Percentiles rank a stretch among this genome's conserved stretches.
Conservation (phyloP, 345 rosid genomes). For the Zanthoxylum bungeanum region DNA sequence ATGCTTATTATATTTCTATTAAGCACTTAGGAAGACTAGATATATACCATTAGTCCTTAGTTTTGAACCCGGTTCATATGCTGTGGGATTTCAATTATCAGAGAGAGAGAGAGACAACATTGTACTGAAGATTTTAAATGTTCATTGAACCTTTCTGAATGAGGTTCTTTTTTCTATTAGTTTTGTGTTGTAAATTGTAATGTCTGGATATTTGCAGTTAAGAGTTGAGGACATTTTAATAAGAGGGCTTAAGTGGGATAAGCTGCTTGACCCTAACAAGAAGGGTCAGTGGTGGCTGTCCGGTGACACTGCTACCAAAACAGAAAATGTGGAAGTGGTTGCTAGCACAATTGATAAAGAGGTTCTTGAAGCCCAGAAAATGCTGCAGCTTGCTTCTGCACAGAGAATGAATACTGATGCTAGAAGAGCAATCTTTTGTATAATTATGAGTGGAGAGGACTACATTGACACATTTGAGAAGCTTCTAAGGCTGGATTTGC, state of each 20-base stretch:
- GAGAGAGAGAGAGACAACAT: background rate
- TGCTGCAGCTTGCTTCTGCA: slow-evolving; percentile 89
- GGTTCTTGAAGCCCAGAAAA: slow-evolving; percentile 71
- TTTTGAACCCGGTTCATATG: background rate
- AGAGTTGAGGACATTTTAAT: slow-evolving; percentile 63
- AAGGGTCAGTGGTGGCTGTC: slow-evolving; percentile 98
- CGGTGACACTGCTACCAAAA: slow-evolving; percentile 38
- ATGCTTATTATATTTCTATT: background rate
- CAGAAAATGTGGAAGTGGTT: slow-evolving; percentile 53
- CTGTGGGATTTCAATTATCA: background rate
- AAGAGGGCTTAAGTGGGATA: slow-evolving; percentile 88
- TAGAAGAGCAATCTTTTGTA: slow-evolving; percentile 88
- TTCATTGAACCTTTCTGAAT: background rate
- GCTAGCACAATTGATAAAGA: slow-evolving; percentile 87
- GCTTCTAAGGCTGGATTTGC: slow-evolving; percentile 76
- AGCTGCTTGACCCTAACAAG: slow-evolving; percentile 79
- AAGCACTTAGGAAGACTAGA: background rate
- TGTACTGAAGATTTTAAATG: background rate
- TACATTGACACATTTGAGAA: slow-evolving; percentile 90
- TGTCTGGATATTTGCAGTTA: slow-evolving; percentile 39
- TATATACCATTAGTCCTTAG: background rate
- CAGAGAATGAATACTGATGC: slow-evolving; percentile 95
- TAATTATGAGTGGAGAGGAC: slow-evolving; percentile 92
- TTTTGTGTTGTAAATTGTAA: background rate
- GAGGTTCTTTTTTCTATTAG: background rate